Percentiles rank a stretch among this genome's conserved stretches.
These are phyloP conservation scores for Lyophyllum semitale DNA, from an alignment of 768 basidiomycete genomes.

Conservation along the genomic window DNA sequence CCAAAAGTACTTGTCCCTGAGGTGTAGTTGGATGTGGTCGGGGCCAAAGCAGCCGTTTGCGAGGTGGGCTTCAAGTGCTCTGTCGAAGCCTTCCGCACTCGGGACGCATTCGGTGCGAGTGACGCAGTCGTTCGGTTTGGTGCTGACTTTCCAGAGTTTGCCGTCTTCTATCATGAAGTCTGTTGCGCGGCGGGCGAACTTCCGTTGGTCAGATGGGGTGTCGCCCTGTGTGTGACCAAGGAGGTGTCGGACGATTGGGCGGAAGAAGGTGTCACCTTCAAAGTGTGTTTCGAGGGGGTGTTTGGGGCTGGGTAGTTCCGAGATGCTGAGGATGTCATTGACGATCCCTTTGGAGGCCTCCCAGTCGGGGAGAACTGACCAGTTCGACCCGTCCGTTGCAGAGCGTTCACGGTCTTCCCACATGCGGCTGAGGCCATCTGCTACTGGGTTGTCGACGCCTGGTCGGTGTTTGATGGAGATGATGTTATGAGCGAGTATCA, in stretches of 20 bases:
- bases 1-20: background rate
- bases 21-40: background rate
- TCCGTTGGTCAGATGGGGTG: background rate
- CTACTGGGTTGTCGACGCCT: slow-evolving; percentile 23
- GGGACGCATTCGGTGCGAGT: background rate
- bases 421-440: slow-evolving; percentile 29
- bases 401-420: slow-evolving; percentile 10
- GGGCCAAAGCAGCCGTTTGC: slow-evolving; percentile 2
- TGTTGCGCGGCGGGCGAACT: background rate
- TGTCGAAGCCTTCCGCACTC: background rate
- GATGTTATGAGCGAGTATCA: slow-evolving; percentile 26
- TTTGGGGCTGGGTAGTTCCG: background rate
- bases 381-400: background rate
- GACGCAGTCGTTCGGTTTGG: background rate
- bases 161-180: slow-evolving; percentile 5
- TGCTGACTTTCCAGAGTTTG: slow-evolving; percentile 5
- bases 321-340: background rate
- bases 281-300: background rate
- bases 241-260: background rate
- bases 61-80: background rate
- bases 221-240: background rate
- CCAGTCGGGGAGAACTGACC: background rate
- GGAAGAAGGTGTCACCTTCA: background rate
- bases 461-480: slow-evolving; percentile 22
- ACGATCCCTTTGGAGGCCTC: background rate